phyloP scores from a whole-genome alignment of 208 protist species.

The Wallacemonas collosoma region DNA sequence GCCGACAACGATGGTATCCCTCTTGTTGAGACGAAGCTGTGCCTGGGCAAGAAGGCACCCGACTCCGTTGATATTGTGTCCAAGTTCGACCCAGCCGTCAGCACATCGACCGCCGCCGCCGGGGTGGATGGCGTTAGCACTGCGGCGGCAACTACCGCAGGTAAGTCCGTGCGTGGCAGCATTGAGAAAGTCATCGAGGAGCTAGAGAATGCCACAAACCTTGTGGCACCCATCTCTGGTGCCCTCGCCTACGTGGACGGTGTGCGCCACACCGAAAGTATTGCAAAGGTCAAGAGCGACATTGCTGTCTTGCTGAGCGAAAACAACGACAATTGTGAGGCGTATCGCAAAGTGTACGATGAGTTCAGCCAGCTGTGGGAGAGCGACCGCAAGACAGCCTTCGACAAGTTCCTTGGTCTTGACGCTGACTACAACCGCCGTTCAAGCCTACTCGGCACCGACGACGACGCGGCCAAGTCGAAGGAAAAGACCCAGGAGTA shows the following conservation, averaged over 20 bases:
- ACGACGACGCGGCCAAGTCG: conserved; percentile 24
- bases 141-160: not conserved
- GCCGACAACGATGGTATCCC: conserved; percentile 88
- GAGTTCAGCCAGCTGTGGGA: conserved; percentile 94
- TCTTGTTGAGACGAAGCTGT: conserved; percentile 92
- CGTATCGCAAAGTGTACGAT: conserved; percentile 82
- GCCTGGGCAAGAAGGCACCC: conserved; percentile 66
- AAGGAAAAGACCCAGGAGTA: conserved; percentile 70
- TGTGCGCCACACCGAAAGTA: conserved; percentile 60
- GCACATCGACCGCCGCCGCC: not conserved
- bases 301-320: conserved; percentile 75
- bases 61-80: conserved; percentile 51
- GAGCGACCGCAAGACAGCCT: conserved; percentile 85
- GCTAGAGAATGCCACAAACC: conserved; percentile 50
- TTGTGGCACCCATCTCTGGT: conserved; percentile 62
- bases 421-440: conserved; percentile 35
- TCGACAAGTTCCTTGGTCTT: conserved; percentile 84
- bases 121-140: not conserved
- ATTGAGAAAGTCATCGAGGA: conserved; percentile 73
- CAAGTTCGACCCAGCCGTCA: conserved; percentile 76
- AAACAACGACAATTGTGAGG: conserved; percentile 80
- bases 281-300: conserved; percentile 61
- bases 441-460: conserved; percentile 10
- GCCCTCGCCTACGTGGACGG: conserved; percentile 54
- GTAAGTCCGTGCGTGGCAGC: conserved; percentile 51